These are phyloP conservation scores for Scopulariopsis brevicaulis DNA, from an alignment of 2,329 filamentous ascomycete genomes.

Conservation along the genomic window DNA sequence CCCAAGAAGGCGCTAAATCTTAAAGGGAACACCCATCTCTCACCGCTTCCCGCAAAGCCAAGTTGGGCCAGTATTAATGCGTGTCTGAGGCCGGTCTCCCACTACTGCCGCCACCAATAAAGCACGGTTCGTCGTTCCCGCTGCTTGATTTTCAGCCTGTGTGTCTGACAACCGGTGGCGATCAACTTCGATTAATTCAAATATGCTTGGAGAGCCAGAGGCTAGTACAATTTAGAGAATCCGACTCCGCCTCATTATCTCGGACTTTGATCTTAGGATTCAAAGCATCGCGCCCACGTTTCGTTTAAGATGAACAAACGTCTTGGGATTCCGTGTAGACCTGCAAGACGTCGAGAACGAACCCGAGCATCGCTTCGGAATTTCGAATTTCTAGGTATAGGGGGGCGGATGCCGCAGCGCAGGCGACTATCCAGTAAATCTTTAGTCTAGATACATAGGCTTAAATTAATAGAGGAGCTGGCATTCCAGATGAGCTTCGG, in stretches of 20 bases:
- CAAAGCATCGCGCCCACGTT: conserved; percentile 15
- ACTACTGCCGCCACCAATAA: too few species aligned
- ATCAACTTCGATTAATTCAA: too few species aligned
- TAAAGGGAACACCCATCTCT: too few species aligned
- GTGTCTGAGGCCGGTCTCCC: too few species aligned
- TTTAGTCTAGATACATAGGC: too few species aligned
- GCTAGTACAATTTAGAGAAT: background rate
- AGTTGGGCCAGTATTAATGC: too few species aligned
- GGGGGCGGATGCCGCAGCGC: conserved; percentile 12
- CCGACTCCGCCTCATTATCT: background rate
- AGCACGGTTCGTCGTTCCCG: too few species aligned
- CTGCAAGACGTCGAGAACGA: conserved; percentile 11
- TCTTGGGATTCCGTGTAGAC: conserved; percentile 8
- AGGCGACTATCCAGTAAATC: conserved; percentile 5
- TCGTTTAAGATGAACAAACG: conserved; percentile 18
- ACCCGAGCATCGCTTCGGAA: conserved; percentile 11
- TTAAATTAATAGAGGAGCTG: background rate
- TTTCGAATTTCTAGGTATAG: conserved; percentile 12
- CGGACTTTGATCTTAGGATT: conserved; percentile 14
- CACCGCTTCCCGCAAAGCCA: too few species aligned
- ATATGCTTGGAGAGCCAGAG: background rate
- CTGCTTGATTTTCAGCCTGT: too few species aligned
- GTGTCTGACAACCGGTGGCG: too few species aligned
- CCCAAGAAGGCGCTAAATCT: too few species aligned
- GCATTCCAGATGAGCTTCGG: background rate